Base-by-base conservation (phyloP, 176 grass and related monocot genomes). In the Miscanthus lutarioriparius region DNA sequence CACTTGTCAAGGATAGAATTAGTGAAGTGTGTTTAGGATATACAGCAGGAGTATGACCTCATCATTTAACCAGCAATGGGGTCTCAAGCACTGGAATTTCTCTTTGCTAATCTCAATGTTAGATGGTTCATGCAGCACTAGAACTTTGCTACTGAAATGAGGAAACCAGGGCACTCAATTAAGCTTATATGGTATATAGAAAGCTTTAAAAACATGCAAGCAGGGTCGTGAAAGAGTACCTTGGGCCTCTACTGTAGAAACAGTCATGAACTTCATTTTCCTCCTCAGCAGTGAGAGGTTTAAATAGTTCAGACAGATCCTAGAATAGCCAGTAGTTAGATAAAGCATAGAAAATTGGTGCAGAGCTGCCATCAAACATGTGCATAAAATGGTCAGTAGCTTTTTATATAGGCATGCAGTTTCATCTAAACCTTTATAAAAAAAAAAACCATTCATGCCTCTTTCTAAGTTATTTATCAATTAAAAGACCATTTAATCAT, bases 41-140 rank as follows among this genome's bases (percentile, higher is more conserved):
- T 87, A 67, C 8, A 85, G 77, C 6, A 82, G 45, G 25, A 64
- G 70, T 53, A 86, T 84, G 80, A 94, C 94, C 91, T 97, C 94
- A 59, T 97, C 94, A 89, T 94, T 97, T 77, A 97, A 86, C 94
- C 94, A 97, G 69, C 72, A 81, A 86, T 81, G n/a, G 6, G 56
- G 86, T 40, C 87, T 87, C 88, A 97, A 92, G 80, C 94, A 97
- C 72, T 83, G 44, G 28, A 97, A 74, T 62, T 90, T 90, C 74
- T 91, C 89, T 87, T 77, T 89, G 80, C 71, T 97, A 72, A 97
- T 43, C 80, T 97, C 90, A 88, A 97, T 94, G 83, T 94, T 97
- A 33, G 94, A 97, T 16, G 40, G 33, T 72, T 90, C 72, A 87
- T 97, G 94, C 66, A 49, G 75, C 53, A 86, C 88, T 66, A 92